Base-by-base conservation (phyloP, 2,329 filamentous ascomycete genomes). In the Colletotrichum karsti region DNA sequence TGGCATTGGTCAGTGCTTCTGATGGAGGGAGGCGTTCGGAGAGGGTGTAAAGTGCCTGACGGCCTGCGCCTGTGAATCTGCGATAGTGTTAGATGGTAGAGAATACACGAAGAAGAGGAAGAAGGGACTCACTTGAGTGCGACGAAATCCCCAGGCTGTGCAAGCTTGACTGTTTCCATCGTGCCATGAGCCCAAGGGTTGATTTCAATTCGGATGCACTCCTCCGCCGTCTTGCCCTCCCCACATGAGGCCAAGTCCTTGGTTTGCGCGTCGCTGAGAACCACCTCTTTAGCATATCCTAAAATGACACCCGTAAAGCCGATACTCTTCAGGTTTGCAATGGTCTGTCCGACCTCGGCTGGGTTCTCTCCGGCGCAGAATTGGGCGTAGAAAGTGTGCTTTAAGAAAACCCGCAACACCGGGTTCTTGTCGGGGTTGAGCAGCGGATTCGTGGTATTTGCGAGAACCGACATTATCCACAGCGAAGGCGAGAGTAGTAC, bases 281-380 rank as follows among this genome's bases (percentile, higher is more conserved):
- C 91, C 1, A 96, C 92, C 79, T 97, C 95, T 71, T 87, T 88
- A 3, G 93, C 94, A 74, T 97, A 97, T 56, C 93, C 91, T 51
- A 97, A 84, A 62, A 97, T 94, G 6, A 97, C 92, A 12, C 94
- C 95, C 24, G 88, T 88, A 76, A 93, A 97, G 2, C 95, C 95
- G 48, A 95, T 89, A 33, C 83, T 78, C 78, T 93, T 93, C 9
- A 97, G 84, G 2, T 85, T 82, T 2, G 84, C 76, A 30, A 94
- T 88, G 0, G 92, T 94, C 30, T 77, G 80, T 44, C 84, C 82
- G 2, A 97, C 91, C 78, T 97, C 93, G 2, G 77, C 74, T 0
- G 87, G 84, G 54, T 88, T 92, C 79, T 94, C 92, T 28, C 95
- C 95, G 0, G 93, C 93, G 78, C 95, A 98, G 79, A 97, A 98